Evolutionary conservation across 2,329 filamentous ascomycete species (phyloP), one percentile per base, ranked within the genome.

Genomic region (Ophiocordyceps sinensis): DNA sequence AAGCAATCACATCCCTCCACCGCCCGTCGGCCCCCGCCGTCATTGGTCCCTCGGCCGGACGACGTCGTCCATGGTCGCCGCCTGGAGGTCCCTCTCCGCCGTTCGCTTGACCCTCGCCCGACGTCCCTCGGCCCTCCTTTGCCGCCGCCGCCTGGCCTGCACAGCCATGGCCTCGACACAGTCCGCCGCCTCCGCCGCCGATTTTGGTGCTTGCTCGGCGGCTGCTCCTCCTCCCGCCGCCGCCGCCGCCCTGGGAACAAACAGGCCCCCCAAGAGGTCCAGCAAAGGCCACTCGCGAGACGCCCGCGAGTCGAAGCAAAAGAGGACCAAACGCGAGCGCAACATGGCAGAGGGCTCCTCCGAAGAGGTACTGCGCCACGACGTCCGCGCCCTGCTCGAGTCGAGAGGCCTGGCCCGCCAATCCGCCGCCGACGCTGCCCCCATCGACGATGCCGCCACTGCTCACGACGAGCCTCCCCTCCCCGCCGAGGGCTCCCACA

Each of bases 401-500:
- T 65, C 61, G 36, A 60, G 71, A 26, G 23, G 32, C 28, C 63
- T 57, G 28, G 21, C 23, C 23, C 23, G 9, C 6, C 23, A 7
- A 11, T 36, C 23, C 11, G 17, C 10, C 15, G n/a, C 14, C 31
- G 44, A 44, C 54, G 5, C 54, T 17, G 47, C 49, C 21, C 47
- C 53, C 51, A 4, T 19, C 31, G 44, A 44, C 54, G 5, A 54
- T 17, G 47, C 49, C 21, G 48, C 53, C 51, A 47, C 47, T 4
- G 46, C 50, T 6, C 52, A 48, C 4, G 54, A 56, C 2, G 45
- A 44, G 2, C 56, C 59, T 23, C 43, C 55, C 1, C 62, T 87
- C 2, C 82, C 84, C 2, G 74, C 80, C 48, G 68, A 68, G 32
- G 82, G 82, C 44, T 73, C 77, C 6, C 85, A 94, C 57, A 76